Evolutionary conservation across 441 rosid species (phyloP), one percentile per base, ranked within the genome.

Genomic region (Erodium trifolium): DNA sequence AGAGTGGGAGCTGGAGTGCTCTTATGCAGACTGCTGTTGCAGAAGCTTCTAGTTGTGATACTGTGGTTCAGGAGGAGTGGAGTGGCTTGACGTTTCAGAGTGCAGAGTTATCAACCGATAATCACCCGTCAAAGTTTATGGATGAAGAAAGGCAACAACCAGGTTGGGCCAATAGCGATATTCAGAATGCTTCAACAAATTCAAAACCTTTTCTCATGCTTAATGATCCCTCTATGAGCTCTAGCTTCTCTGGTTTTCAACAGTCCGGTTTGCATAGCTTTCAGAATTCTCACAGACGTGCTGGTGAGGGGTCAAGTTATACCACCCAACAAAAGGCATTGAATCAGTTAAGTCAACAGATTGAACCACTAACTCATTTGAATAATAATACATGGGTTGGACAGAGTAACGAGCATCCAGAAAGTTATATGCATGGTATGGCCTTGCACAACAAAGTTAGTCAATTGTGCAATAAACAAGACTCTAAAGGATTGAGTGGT

Each of bases 1-100:
- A 84, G 70, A 84, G 88, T 81, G 90, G 90, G 64, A 86, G 90
- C 78, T 86, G 90, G 90, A 86, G 90, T 75, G 88, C 90, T 66
- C 86, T 86, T 19, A 84, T 86, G 88, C 90, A 86, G 72, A 78
- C 88, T 66, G 88, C 88, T 55, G 79, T 86, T 16, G 86, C 84
- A 65, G 90, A 86, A 78, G 82, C 86, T 47, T 86, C 90, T 62
- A 86, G 86, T 75, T 81, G 85, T 68, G 84, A 84, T 43, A 81
- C 83, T 70, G 84, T 79, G 65, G 59, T 79, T 59, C 87, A 82
- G 70, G 90, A 86, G 75, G 88, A 82, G 82, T 84, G 84, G 82
- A 84, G 86, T 74, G 86, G 90, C 74, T 77, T 86, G 78, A 79
- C 84, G 39, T 75, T 78, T 71, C 89, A 80, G 77, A 85, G 81